phyloP scores from a whole-genome alignment of 2,329 filamentous ascomycete species.

The Cladosporium austrohemisphaericum region DNA sequence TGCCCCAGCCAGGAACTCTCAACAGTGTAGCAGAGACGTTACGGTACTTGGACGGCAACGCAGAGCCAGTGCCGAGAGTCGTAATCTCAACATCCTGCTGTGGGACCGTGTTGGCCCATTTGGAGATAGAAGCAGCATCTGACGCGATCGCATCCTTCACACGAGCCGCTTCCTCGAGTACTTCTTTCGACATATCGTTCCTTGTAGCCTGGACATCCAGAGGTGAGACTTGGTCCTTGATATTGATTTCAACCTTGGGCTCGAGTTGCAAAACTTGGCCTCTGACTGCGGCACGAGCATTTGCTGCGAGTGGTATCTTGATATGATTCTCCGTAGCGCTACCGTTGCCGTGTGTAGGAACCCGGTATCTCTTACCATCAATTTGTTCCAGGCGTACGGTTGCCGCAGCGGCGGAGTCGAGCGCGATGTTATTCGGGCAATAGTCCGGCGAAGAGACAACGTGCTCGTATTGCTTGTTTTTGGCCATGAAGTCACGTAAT shows the following conservation, averaged over 20 bases:
- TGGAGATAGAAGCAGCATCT: slow-evolving; percentile 41
- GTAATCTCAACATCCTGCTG: slow-evolving; percentile 76
- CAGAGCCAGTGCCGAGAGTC: slow-evolving; percentile 86
- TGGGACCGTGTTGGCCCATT: slow-evolving; percentile 64
- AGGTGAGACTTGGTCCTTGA: slow-evolving; percentile 46
- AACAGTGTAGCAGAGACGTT: slow-evolving; percentile 90
- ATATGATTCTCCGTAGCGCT: not conserved
- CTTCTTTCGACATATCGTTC: slow-evolving; percentile 41
- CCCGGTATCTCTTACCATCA: slow-evolving; percentile 68
- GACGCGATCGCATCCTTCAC: slow-evolving; percentile 36
- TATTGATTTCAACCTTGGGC: slow-evolving; percentile 40
- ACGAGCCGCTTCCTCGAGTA: slow-evolving; percentile 52
- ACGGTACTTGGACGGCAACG: slow-evolving; percentile 84
- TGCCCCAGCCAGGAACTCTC: slow-evolving; percentile 78
- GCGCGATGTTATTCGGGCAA: slow-evolving; percentile 69
- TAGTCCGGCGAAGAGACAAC: slow-evolving; percentile 71
- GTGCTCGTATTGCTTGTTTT: slow-evolving; percentile 62
- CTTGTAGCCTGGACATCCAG: slow-evolving; percentile 48
- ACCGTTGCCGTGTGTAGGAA: slow-evolving; percentile 54
- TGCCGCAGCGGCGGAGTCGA: slow-evolving; percentile 64
- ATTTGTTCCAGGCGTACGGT: slow-evolving; percentile 67
- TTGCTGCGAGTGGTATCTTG: not conserved
- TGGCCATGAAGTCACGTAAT: slow-evolving; percentile 66
- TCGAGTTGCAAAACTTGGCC: slow-evolving; percentile 36
- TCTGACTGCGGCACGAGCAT: slow-evolving; percentile 26